A percentile compares a stretch with the other conserved stretches of the same genome.
These are phyloP conservation scores for Rhynchospora pubera DNA, from an alignment of 176 grass and related monocot species.

Conservation along the genomic window DNA sequence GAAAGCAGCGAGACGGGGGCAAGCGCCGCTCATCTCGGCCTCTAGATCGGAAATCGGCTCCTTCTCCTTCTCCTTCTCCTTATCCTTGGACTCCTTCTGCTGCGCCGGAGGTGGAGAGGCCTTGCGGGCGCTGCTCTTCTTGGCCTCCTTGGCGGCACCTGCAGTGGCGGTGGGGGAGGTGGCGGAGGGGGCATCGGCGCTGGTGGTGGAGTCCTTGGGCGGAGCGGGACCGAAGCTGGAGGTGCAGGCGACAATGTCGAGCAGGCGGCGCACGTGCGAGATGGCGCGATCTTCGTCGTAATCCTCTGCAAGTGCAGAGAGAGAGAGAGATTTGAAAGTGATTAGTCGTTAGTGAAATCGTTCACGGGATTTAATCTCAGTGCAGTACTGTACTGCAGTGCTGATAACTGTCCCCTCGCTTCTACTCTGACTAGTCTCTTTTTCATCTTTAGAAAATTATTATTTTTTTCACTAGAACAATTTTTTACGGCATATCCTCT, in stretches of 20 bases:
- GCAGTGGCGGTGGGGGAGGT: not conserved
- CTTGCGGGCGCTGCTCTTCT: not conserved
- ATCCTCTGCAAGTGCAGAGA: slow-evolving; percentile 60
- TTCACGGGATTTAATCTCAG: not conserved
- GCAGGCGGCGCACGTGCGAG: slow-evolving; percentile 65
- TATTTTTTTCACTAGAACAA: no score
- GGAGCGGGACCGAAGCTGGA: slow-evolving; percentile 62
- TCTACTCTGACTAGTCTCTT: no score
- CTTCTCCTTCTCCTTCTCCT: not conserved
- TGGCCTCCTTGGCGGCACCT: slow-evolving; percentile 7
- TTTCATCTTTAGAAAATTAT: no score
- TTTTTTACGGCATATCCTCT: no score
- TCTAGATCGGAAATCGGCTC: slow-evolving; percentile 37
- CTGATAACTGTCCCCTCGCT: not conserved
- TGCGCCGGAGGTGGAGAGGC: slow-evolving; percentile 8
- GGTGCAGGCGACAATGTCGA: slow-evolving; percentile 70
- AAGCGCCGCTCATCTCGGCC: slow-evolving; percentile 85
- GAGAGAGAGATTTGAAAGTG: not conserved
- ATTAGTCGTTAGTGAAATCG: not conserved
- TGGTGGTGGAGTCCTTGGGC: slow-evolving; percentile 14
- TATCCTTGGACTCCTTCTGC: no score
- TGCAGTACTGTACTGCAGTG: no score
- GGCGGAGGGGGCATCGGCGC: slow-evolving; percentile 31
- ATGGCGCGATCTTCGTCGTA: slow-evolving; percentile 68
- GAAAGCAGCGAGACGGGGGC: slow-evolving; percentile 82